Base-by-base conservation (phyloP, 1,284 basidiomycete species). In the Cutaneotrichosporon cavernicola region DNA sequence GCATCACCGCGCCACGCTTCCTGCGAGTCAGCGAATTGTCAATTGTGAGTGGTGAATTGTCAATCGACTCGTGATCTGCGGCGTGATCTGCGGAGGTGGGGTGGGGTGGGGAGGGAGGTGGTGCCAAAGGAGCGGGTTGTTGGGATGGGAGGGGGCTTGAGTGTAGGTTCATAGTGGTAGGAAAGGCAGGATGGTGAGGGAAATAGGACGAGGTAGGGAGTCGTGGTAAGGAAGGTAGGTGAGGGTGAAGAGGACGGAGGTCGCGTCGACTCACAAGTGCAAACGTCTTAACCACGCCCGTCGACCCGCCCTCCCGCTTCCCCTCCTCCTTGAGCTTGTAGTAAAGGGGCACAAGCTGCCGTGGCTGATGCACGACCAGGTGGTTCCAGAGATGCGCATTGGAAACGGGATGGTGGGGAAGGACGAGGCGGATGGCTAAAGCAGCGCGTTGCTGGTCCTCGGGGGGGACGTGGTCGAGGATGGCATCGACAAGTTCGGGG, bases 1-100 rank as follows among this genome's bases (percentile, higher is more conserved):
- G 75, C 80, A 63, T 81, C 80, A 30, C 80, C 80, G 51, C 70
- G 71, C 78, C 80, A 80, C 9, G 75, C 74, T 65, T 76, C 70
- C 73, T 77, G 60, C 26, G 11, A 2, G 57, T 62, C 47, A 62
- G 60, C 57, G 10, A 13, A 10, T 8, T 56, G 16, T n/a, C 16
- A 6, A 16, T 46, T 7, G 43, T 26, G 26, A 26, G 26, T 26
- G 2, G 26, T 26, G 1, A 26, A 26, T 26, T 26, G 26, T 26
- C 26, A n/a, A 5, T 46, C 43, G 43, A 1, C 16, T 46, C 43
- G 18, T 22, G 21, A 61, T 26, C 21, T 40, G n/a, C 51, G 31
- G 51, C 13, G 51, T 5, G 6, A 14, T 10, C 10, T 18, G 46
- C 10, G 34, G 10, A 34, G 34, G 5, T 34, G 34, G 34, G 34